Base-by-base conservation (phyloP, 805 yeast species). In the Kodamaea kakaduensis region DNA sequence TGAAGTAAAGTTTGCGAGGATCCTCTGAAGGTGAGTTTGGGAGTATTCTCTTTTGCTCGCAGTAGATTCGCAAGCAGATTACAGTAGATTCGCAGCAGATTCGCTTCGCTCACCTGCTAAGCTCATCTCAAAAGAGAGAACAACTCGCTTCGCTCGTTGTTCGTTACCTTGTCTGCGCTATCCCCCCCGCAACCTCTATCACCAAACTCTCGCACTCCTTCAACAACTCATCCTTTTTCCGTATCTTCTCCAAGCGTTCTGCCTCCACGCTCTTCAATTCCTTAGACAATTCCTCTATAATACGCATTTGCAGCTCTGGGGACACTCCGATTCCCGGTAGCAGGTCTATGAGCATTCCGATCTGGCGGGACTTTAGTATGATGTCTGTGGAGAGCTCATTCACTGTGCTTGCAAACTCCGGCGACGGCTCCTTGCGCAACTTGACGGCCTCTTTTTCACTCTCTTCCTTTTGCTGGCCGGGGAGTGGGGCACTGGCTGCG, bases 321-420 rank as follows among this genome's bases (percentile, higher is more conserved):
- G 89, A 77, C 1, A 83, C 89, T 6, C 94, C 96, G 2, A 87
- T 85, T 9, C 97, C 97, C 0, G 98, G 98, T 27, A 90, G 64
- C 2, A 95, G 78, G 52, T 85, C 94, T 25, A 90, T 88, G 17
- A 90, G 73, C 50, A 84, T 79, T 25, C 85, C 74, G 10, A 90
- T 84, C 56, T 93, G 97, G 48, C 94, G 74, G 4, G 94, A 77
- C 52, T 89, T 89, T 39, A 87, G 60, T 17, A 89, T 84, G 6
- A 90, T 73, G 53, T 90, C 98, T 0, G 84, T 77, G 2, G 95
- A 75, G 6, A 93, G 67, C 52, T 93, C 97, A 46, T 76, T 77
- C 31, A 78, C 70, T 17, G 80, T 83, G 41, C 68, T 60, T 12
- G 57, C 61, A 36, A 44, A 44, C 25, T 27, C 37, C 14, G 33